Percentiles rank a stretch among this genome's conserved stretches.
Conservation (phyloP, 768 basidiomycete species). For the Rhizopogon vulgaris region DNA sequence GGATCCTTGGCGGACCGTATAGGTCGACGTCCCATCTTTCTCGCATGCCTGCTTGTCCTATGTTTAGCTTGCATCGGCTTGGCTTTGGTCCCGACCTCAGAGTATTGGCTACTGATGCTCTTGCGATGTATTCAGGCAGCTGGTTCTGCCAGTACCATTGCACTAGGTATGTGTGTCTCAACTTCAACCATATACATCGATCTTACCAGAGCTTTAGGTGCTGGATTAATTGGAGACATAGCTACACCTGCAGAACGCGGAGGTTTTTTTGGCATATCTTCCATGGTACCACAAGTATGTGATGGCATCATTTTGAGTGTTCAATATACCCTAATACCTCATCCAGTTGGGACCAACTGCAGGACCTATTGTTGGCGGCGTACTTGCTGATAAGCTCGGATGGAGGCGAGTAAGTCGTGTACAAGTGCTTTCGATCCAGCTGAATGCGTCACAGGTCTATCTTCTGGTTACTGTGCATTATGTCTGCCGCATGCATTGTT, state of each 20-base stretch:
- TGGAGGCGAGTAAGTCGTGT: constrained; percentile 41
- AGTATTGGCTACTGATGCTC: constrained; percentile 75
- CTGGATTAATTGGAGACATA: constrained; percentile 78
- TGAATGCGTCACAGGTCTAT: constrained; percentile 35
- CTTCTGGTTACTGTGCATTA: constrained; percentile 57
- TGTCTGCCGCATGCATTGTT: constrained; percentile 38
- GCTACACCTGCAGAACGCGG: constrained; percentile 68
- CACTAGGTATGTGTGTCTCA: constrained; percentile 44
- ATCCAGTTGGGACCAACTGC: constrained; percentile 46
- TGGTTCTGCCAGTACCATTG: constrained; percentile 75
- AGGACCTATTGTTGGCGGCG: constrained; percentile 41
- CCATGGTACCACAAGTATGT: constrained; percentile 55
- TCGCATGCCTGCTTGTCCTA: constrained; percentile 58
- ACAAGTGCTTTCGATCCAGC: neutral
- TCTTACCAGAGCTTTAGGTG: constrained; percentile 33
- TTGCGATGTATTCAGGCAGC: constrained; percentile 77
- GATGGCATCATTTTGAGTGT: neutral
- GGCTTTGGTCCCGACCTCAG: constrained; percentile 47
- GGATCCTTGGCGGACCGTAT: constrained; percentile 58
- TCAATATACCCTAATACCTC: neutral
- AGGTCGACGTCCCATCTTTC: constrained; percentile 60
- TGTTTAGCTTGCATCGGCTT: constrained; percentile 59
- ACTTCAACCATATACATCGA: neutral
- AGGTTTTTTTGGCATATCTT: constrained; percentile 64
- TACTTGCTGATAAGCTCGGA: constrained; percentile 45